Conservation (phyloP, 2,329 filamentous ascomycete species). For the Pseudopyricularia javanii region DNA sequence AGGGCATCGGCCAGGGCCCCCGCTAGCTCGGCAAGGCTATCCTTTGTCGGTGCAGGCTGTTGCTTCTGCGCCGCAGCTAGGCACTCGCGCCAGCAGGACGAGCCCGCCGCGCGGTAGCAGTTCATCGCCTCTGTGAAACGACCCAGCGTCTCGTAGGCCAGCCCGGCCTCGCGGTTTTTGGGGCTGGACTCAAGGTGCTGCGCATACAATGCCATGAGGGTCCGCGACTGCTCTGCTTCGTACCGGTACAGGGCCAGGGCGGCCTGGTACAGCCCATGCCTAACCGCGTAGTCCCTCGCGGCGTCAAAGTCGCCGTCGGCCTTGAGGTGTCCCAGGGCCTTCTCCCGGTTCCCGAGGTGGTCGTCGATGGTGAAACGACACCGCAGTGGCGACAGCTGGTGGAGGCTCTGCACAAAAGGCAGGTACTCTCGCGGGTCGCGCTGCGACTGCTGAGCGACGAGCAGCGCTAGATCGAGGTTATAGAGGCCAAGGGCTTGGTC, state of each 20-base stretch:
- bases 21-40: conserved; percentile 57
- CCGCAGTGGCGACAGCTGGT: conserved; percentile 57
- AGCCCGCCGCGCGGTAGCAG: conserved; percentile 72
- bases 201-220: conserved; percentile 69
- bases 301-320: conserved; percentile 65
- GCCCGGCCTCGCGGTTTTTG: conserved; percentile 71
- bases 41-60: conserved; percentile 8
- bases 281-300: conserved; percentile 62
- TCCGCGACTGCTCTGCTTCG: conserved; percentile 50
- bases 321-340: conserved; percentile 69
- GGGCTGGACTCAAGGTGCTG: conserved; percentile 63
- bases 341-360: conserved; percentile 62
- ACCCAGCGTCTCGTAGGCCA: conserved; percentile 78
- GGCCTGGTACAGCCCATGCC: conserved; percentile 66
- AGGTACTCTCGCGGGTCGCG: conserved; percentile 92
- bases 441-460: conserved; percentile 92
- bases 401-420: conserved; percentile 81
- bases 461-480: conserved; percentile 74
- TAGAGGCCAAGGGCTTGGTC: conserved; percentile 85
- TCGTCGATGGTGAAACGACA: conserved; percentile 81
- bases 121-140: conserved; percentile 64
- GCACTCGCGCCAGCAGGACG: conserved; percentile 75
- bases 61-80: conserved; percentile 66
- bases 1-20: conserved; percentile 64
- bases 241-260: conserved; percentile 79